Evolutionary conservation across 441 rosid genomes (phyloP), one percentile per base, ranked within the genome.

Genomic region (Mallotus japonicus): DNA sequence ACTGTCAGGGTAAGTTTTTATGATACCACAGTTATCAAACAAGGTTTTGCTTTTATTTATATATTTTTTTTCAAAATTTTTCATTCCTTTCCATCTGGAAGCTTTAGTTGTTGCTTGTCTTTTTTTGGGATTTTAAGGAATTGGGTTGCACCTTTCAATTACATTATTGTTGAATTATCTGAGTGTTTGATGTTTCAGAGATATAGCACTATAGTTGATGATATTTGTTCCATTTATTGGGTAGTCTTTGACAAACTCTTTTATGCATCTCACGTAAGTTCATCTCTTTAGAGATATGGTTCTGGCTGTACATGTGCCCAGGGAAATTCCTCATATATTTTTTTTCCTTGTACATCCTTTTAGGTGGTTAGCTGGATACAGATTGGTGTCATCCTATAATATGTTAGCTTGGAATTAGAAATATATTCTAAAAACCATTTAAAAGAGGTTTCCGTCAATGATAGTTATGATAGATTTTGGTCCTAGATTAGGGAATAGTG

Each of bases 1-100:
- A 95, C 99, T 47, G 97, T 92, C 76, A 86, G 92, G 79, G 99
- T 92, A 87, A 83, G 94, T 70, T 57, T 71, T 49, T 44, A 42
- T 42, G 16, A 19, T 60, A 55, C 57, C n/a, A 8, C 6, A 37
- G 37, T 46, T 79, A 47, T 70, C 53, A 68, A 61, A 42, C 34
- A 59, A 44, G 20, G 3, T 10, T 8, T 53, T 46, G 15, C 44
- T 51, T 71, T n/a, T 55, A 50, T 3, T 24, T 24, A 24, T 24
- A n/a, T 24, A 24, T 28, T 28, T 71, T 24, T 69, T 15, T 73
- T 28, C 47, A 14, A 16, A 19, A 7, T 8, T 20, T 20, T n/a
- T 47, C 37, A 22, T 56, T 56, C 19, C 4, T 37, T 47, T 61
- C 28, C 58, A 56, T 62, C 49, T 62, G 46, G n/a, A 68, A 37